Conservation (phyloP, 345 rosid species). For the Gossypium thurberi region DNA sequence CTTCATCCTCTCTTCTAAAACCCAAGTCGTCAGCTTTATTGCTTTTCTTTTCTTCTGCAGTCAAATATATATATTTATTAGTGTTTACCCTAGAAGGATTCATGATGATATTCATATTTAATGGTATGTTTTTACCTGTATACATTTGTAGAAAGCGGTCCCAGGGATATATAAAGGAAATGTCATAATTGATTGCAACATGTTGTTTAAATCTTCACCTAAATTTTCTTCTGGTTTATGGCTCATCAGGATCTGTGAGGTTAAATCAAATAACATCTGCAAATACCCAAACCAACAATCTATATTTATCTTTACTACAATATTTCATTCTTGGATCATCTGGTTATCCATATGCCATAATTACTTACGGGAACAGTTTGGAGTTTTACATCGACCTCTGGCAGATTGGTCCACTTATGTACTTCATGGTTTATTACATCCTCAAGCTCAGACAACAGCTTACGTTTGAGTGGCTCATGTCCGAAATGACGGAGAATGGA, state of each 20-base stretch:
- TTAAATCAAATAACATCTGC: constrained; percentile 27
- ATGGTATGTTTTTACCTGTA: constrained; percentile 11
- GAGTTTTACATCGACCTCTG: not conserved
- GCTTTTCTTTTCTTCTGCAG: not conserved
- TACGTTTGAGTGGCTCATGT: not conserved
- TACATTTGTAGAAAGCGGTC: constrained; percentile 21
- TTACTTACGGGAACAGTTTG: not conserved
- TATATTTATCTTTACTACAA: not conserved
- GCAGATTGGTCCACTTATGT: not conserved
- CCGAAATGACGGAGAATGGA: not conserved
- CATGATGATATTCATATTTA: no score
- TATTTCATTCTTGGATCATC: not conserved
- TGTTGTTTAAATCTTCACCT: not conserved
- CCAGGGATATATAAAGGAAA: constrained; percentile 35
- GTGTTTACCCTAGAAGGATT: no score
- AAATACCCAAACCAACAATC: not conserved
- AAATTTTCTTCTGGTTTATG: constrained; percentile 19
- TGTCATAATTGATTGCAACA: constrained; percentile 22
- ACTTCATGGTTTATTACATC: not conserved
- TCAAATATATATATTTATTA: no score
- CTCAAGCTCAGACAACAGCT: not conserved
- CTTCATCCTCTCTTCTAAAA: constrained; percentile 13
- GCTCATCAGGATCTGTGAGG: constrained; percentile 16
- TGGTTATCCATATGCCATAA: not conserved
- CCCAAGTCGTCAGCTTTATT: not conserved